Conservation (phyloP, 1,284 basidiomycete genomes). For the Pyrrhoderma lamaoense region DNA sequence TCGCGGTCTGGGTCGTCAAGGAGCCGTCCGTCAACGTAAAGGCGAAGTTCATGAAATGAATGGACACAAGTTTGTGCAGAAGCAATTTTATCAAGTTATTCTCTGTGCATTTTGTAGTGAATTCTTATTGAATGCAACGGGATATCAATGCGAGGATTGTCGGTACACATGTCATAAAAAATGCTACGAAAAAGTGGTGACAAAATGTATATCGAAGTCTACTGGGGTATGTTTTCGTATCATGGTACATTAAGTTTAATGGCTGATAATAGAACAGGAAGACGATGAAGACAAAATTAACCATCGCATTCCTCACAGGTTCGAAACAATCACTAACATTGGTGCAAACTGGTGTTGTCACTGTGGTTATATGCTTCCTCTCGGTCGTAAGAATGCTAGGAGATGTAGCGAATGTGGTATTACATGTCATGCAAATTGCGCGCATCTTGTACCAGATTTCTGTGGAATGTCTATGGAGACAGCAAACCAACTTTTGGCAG, state of each 20-base stretch:
- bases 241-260: background rate
- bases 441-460: slow-evolving; percentile 97
- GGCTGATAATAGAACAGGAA: slow-evolving; percentile 44
- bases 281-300: slow-evolving; percentile 99
- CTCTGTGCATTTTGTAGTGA: slow-evolving; percentile 97
- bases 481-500: slow-evolving; percentile 87
- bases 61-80: slow-evolving; percentile 95
- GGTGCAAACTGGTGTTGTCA: slow-evolving; percentile 99
- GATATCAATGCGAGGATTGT: slow-evolving; percentile 99
- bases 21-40: slow-evolving; percentile 95
- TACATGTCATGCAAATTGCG: slow-evolving; percentile 96
- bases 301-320: slow-evolving; percentile 97
- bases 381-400: slow-evolving; percentile 94
- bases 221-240: slow-evolving; percentile 62
- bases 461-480: slow-evolving; percentile 99
- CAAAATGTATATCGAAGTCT: slow-evolving; percentile 98
- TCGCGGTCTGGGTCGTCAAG: slow-evolving; percentile 89
- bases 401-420: slow-evolving; percentile 95
- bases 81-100: slow-evolving; percentile 98
- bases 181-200: slow-evolving; percentile 98
- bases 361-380: slow-evolving; percentile 96
- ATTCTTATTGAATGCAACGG: slow-evolving; percentile 93
- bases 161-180: slow-evolving; percentile 99
- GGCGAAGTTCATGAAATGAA: slow-evolving; percentile 99
- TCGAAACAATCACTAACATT: slow-evolving; percentile 95